phyloP scores from a whole-genome alignment of 352 stramenopile species.

The Pseudoperonospora humuli region DNA sequence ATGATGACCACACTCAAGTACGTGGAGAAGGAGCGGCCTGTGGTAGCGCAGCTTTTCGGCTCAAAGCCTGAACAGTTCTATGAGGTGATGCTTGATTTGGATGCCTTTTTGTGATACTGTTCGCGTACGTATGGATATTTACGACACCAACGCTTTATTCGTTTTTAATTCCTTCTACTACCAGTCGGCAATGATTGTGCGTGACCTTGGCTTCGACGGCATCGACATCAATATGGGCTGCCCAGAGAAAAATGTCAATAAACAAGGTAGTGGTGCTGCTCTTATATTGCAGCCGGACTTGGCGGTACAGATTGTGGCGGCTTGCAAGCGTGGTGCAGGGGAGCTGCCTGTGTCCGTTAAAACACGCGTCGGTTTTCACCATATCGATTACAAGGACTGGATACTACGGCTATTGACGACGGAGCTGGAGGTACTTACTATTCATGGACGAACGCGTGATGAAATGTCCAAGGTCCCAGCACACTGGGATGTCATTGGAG shows the following conservation, averaged over 20 bases:
- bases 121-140: neutral
- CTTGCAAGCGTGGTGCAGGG: conserved; percentile 60
- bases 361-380: conserved; percentile 70
- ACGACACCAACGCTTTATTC: neutral
- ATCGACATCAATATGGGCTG: conserved; percentile 87
- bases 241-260: conserved; percentile 67
- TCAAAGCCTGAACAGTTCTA: conserved; percentile 84
- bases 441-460: conserved; percentile 68
- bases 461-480: conserved; percentile 79
- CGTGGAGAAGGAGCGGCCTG: conserved; percentile 55
- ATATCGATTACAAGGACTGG: conserved; percentile 78
- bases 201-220: conserved; percentile 74
- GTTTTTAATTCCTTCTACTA: neutral
- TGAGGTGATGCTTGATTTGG: too few relatives aligned
- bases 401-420: conserved; percentile 56
- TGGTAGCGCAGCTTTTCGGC: conserved; percentile 78
- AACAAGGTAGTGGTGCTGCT: conserved; percentile 62
- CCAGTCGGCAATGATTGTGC: conserved; percentile 66
- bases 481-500: conserved; percentile 77
- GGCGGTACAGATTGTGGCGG: conserved; percentile 53
- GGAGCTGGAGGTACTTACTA: conserved; percentile 62
- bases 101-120: too few relatives aligned
- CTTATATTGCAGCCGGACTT: conserved; percentile 58
- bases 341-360: conserved; percentile 68
- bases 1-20: conserved; percentile 81